These are phyloP conservation scores for Phytophthora lateralis DNA, from an alignment of 352 stramenopile genomes.

Conservation along the genomic window DNA sequence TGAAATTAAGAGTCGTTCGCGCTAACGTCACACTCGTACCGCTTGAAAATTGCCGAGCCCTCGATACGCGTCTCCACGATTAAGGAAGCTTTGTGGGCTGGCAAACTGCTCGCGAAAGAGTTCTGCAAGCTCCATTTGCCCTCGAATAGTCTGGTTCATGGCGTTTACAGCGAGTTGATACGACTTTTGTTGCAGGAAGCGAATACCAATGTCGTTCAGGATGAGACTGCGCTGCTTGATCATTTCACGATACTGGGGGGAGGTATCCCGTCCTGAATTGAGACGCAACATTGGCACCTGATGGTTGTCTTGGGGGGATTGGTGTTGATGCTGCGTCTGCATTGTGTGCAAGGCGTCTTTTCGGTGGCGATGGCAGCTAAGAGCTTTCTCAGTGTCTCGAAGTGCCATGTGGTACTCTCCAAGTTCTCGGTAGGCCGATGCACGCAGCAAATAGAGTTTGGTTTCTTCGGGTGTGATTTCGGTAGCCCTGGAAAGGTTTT, in stretches of 20 bases:
- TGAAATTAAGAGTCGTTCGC: neutral
- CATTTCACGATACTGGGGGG: slow-evolving; percentile 66
- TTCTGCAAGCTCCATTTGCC: slow-evolving; percentile 52
- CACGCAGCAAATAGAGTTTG: slow-evolving; percentile 71
- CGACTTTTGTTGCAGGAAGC: slow-evolving; percentile 56
- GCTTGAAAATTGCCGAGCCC: slow-evolving; percentile 76
- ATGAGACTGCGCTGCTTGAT: slow-evolving; percentile 75
- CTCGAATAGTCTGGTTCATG: slow-evolving; percentile 80
- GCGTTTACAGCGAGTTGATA: slow-evolving; percentile 79
- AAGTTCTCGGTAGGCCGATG: slow-evolving; percentile 67
- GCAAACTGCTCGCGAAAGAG: slow-evolving; percentile 50
- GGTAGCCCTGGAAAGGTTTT: slow-evolving; percentile 65
- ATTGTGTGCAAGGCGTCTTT: slow-evolving; percentile 16
- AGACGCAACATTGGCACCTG: slow-evolving; percentile 18
- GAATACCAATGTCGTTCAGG: slow-evolving; percentile 71
- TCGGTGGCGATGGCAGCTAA: slow-evolving; percentile 52
- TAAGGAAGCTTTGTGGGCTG: slow-evolving; percentile 66
- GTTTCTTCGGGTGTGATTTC: slow-evolving; percentile 74
- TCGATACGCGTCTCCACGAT: slow-evolving; percentile 76
- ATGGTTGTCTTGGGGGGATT: slow-evolving; percentile 15
- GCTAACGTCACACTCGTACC: slow-evolving; percentile 29
- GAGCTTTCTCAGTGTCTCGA: slow-evolving; percentile 63
- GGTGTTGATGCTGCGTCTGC: slow-evolving; percentile 17
- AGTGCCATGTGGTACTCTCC: slow-evolving; percentile 63
- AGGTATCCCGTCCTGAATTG: slow-evolving; percentile 38